A percentile compares a stretch with the other conserved stretches of the same genome.
Evolutionary conservation across 306 rosid species (phyloP).

Genomic region (Cucurbita pepo): DNA sequence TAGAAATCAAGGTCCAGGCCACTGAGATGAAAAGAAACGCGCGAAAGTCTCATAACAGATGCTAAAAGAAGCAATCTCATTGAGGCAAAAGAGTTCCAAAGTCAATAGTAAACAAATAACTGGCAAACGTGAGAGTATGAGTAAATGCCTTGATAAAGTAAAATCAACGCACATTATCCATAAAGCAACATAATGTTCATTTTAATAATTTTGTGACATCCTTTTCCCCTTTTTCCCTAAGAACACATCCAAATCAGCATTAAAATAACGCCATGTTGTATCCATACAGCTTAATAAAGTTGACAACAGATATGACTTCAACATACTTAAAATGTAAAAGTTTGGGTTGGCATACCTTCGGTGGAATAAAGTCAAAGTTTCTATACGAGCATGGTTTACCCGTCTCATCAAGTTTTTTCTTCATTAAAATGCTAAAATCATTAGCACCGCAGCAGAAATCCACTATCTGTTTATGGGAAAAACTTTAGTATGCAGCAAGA

Average conservation of each 20-base stretch:
- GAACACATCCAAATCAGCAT: not conserved
- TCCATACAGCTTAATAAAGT: not conserved
- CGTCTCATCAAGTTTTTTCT: conserved; percentile 60
- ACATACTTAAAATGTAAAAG: not conserved
- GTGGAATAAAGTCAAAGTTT: conserved; percentile 67
- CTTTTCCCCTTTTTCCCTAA: not conserved
- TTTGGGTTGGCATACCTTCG: conserved; percentile 37
- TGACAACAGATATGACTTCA: not conserved
- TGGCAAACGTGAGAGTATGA: not conserved
- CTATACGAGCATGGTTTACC: conserved; percentile 63
- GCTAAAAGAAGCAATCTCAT: not conserved
- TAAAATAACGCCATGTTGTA: not conserved
- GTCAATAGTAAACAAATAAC: not conserved
- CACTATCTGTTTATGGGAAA: conserved; percentile 53
- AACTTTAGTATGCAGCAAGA: conserved; percentile 10
- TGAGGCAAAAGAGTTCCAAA: not conserved
- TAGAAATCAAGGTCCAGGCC: not conserved
- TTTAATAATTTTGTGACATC: not conserved
- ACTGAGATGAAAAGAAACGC: not conserved
- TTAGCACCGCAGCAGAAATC: conserved; percentile 96
- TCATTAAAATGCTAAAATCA: conserved; percentile 73
- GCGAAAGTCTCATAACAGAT: not conserved
- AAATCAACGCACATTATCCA: not conserved
- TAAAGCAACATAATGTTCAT: not conserved
- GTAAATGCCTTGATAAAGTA: not conserved